Conservation (phyloP, 768 basidiomycete genomes). For the Trametopsis cervina region DNA sequence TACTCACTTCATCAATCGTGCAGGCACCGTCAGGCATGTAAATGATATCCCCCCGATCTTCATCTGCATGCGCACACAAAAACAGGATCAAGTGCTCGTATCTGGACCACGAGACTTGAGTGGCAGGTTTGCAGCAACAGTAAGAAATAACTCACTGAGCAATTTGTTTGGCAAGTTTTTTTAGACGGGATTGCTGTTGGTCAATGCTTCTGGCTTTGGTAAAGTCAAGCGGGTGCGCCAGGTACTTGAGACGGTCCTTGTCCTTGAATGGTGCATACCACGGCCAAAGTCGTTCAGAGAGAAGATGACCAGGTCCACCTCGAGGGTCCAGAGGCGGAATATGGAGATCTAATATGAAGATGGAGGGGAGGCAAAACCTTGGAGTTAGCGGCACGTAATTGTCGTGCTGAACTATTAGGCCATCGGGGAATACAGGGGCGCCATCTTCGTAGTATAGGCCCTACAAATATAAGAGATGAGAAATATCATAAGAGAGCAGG, state of each 20-base stretch:
- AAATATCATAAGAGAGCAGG: neutral
- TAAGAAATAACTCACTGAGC: neutral
- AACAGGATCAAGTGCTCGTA: neutral
- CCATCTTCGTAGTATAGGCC: neutral
- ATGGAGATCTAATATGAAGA: neutral
- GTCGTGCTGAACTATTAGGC: neutral
- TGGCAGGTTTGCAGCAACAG: neutral
- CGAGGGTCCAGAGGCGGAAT: no score
- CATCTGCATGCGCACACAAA: neutral
- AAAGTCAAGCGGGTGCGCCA: neutral
- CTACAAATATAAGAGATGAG: neutral
- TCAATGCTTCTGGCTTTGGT: neutral
- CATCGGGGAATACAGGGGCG: neutral
- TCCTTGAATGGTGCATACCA: neutral
- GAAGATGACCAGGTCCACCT: neutral
- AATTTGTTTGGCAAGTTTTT: neutral
- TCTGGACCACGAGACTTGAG: neutral
- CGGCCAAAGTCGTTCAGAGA: neutral
- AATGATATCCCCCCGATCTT: neutral
- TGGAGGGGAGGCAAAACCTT: neutral
- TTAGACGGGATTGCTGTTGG: neutral
- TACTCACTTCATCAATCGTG: neutral
- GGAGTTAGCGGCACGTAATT: neutral
- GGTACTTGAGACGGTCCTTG: neutral
- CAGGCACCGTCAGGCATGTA: neutral